Conservation (phyloP, 805 yeast species). For the Starmerella lactis-condensi region DNA sequence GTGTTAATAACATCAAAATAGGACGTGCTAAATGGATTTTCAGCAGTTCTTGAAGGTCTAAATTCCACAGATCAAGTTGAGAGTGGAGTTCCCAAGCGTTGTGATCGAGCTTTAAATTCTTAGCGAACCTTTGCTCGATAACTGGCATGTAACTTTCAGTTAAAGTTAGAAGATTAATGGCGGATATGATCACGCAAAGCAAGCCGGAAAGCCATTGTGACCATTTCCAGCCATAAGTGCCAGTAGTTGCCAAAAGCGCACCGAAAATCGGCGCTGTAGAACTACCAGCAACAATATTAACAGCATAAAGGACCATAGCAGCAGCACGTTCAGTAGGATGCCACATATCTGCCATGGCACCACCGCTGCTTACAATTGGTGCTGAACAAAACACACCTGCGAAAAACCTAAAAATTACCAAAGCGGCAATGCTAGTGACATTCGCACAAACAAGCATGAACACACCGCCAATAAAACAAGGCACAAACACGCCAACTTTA, state of each 20-base stretch:
- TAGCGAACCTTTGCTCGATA: constrained; percentile 49
- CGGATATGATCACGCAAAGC: constrained; percentile 21
- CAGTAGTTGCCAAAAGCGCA: constrained; percentile 22
- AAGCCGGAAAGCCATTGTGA: constrained; percentile 35
- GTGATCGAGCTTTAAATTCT: constrained; percentile 47
- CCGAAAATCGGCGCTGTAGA: constrained; percentile 19
- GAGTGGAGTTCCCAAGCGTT: constrained; percentile 73
- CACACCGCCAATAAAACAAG: constrained; percentile 26
- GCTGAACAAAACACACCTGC: constrained; percentile 72
- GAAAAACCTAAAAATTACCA: constrained; percentile 58
- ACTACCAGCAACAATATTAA: constrained; percentile 11
- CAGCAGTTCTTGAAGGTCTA: constrained; percentile 46
- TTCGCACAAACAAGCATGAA: constrained; percentile 13
- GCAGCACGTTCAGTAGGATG: constrained; percentile 20
- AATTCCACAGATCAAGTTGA: constrained; percentile 71
- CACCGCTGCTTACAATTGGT: constrained; percentile 20
- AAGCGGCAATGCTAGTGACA: constrained; percentile 11
- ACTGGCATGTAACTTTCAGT: constrained; percentile 25
- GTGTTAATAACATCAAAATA: constrained; percentile 44
- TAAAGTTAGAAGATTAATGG: constrained; percentile 24
- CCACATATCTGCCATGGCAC: constrained; percentile 16
- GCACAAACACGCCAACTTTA: constrained; percentile 35
- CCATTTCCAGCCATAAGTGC: constrained; percentile 40
- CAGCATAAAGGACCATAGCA: constrained; percentile 11
- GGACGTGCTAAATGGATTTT: constrained; percentile 62